Percentiles rank a stretch among this genome's conserved stretches.
These are phyloP conservation scores for Ailanthus altissimus DNA, from an alignment of 345 rosid species.

Conservation along the genomic window DNA sequence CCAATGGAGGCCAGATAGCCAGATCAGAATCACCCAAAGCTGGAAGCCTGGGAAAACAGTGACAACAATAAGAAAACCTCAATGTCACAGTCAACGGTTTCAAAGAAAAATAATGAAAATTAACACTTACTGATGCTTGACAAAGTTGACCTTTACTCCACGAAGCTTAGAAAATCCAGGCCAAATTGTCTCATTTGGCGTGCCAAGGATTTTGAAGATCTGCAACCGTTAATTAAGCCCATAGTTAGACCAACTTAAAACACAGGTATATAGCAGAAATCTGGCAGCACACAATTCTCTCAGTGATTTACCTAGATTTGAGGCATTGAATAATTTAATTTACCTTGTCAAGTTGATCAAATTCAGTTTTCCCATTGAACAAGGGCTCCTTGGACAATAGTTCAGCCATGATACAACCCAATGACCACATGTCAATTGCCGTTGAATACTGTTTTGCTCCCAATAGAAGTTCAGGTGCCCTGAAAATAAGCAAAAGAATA, in stretches of 20 bases:
- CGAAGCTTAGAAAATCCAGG: slow-evolving; percentile 94
- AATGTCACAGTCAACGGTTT: slow-evolving; percentile 25
- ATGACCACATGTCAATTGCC: slow-evolving; percentile 99
- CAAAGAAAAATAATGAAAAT: slow-evolving; percentile 23
- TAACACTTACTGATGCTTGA: slow-evolving; percentile 91
- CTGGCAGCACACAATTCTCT: slow-evolving; percentile 1
- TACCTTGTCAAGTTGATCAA: slow-evolving; percentile 99
- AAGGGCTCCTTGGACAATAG: slow-evolving; percentile 80
- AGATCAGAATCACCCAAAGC: slow-evolving; percentile 85
- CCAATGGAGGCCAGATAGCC: slow-evolving; percentile 75
- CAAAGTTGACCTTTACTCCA: slow-evolving; percentile 96
- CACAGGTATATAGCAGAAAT: no score
- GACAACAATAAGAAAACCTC: slow-evolving; percentile 49
- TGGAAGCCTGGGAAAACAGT: slow-evolving; percentile 90
- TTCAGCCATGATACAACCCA: slow-evolving; percentile 99
- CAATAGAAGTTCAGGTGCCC: slow-evolving; percentile 99
- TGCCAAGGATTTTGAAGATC: slow-evolving; percentile 90
- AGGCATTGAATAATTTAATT: slow-evolving; percentile 13
- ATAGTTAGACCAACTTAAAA: background rate
- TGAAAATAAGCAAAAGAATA: slow-evolving; percentile 33
- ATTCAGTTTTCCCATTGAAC: slow-evolving; percentile 92
- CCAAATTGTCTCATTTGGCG: slow-evolving; percentile 97
- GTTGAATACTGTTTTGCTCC: slow-evolving; percentile 96
- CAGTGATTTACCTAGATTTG: background rate
- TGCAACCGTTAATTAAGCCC: slow-evolving; percentile 32